These are phyloP conservation scores for Articulospora tetracladia DNA, from an alignment of 495 filamentous ascomycete species.

Conservation along the genomic window DNA sequence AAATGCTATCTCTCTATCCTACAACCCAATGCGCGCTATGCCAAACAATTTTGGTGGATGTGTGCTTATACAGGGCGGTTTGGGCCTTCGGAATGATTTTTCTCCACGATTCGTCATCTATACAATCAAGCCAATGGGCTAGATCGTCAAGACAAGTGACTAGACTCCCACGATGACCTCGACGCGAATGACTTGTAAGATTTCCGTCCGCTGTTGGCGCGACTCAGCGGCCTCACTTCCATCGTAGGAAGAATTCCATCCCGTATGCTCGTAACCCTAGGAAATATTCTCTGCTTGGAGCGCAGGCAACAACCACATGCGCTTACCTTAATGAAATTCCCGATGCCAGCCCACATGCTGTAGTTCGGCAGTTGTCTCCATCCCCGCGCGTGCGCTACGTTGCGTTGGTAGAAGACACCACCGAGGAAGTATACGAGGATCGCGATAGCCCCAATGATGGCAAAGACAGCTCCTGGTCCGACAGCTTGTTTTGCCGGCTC, in stretches of 20 bases:
- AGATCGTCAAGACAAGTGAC: slow-evolving; percentile 20
- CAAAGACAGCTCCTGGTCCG: slow-evolving; percentile 85
- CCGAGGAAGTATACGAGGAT: slow-evolving; percentile 86
- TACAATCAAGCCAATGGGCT: slow-evolving; percentile 8
- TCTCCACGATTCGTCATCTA: not conserved
- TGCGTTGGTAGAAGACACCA: slow-evolving; percentile 92
- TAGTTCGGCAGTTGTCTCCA: slow-evolving; percentile 97
- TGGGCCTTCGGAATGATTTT: slow-evolving; percentile 1
- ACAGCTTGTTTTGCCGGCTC: slow-evolving; percentile 62
- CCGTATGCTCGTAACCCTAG: slow-evolving; percentile 18
- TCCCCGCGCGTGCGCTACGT: slow-evolving; percentile 89
- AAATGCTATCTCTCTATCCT: slow-evolving; percentile 1
- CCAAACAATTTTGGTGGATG: not conserved
- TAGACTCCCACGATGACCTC: slow-evolving; percentile 23
- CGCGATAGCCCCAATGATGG: slow-evolving; percentile 82
- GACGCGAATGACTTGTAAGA: slow-evolving; percentile 14
- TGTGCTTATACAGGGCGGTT: slow-evolving; percentile 10
- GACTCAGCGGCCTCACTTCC: slow-evolving; percentile 19
- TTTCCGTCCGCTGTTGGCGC: slow-evolving; percentile 6
- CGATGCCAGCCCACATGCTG: slow-evolving; percentile 83
- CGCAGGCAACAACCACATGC: slow-evolving; percentile 14
- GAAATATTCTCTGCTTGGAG: slow-evolving; percentile 17
- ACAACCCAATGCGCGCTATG: slow-evolving; percentile 8
- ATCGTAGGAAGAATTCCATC: slow-evolving; percentile 25
- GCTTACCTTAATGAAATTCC: slow-evolving; percentile 79